Conservation (phyloP, 1,139 yeast genomes). For the Taphrina pruni region DNA sequence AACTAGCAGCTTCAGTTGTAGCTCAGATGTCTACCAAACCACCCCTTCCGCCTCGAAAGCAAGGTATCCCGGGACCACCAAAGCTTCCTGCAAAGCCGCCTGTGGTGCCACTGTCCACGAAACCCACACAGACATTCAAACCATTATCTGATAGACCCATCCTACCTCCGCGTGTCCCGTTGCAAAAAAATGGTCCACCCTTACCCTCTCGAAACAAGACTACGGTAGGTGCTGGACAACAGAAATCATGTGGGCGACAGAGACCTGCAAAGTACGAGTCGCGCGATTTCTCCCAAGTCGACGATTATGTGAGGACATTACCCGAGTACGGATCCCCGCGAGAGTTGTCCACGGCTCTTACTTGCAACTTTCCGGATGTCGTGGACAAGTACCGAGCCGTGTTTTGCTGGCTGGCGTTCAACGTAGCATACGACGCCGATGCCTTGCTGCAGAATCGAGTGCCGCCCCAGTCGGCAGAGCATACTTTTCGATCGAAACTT, state of each 20-base stretch:
- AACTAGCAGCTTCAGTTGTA: no score
- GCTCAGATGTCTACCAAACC: slow-evolving; percentile 14
- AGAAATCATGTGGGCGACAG: slow-evolving; percentile 13
- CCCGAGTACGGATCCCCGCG: slow-evolving; percentile 1
- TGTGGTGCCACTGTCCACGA: background rate
- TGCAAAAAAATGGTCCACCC: background rate
- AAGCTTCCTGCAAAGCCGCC: slow-evolving; percentile 17
- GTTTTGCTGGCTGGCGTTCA: slow-evolving; percentile 28
- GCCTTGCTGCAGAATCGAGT: background rate
- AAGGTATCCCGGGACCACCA: slow-evolving; percentile 1
- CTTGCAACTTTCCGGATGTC: slow-evolving; percentile 13
- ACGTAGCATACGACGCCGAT: slow-evolving; percentile 15
- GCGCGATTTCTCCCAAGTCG: slow-evolving; percentile 5
- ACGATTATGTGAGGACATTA: slow-evolving; percentile 14
- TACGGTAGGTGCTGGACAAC: background rate
- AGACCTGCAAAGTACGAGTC: slow-evolving; percentile 16
- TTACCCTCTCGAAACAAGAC: slow-evolving; percentile 13
- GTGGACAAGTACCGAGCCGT: slow-evolving; percentile 19
- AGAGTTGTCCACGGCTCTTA: slow-evolving; percentile 9
- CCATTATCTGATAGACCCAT: slow-evolving; percentile 8
- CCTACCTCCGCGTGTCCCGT: slow-evolving; percentile 4
- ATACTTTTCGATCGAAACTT: slow-evolving; percentile 5
- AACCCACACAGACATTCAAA: slow-evolving; percentile 6
- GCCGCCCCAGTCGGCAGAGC: slow-evolving; percentile 18
- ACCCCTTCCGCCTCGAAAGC: slow-evolving; percentile 10